phyloP scores from a whole-genome alignment of 805 yeast species.

The Lipomyces orientalis region DNA sequence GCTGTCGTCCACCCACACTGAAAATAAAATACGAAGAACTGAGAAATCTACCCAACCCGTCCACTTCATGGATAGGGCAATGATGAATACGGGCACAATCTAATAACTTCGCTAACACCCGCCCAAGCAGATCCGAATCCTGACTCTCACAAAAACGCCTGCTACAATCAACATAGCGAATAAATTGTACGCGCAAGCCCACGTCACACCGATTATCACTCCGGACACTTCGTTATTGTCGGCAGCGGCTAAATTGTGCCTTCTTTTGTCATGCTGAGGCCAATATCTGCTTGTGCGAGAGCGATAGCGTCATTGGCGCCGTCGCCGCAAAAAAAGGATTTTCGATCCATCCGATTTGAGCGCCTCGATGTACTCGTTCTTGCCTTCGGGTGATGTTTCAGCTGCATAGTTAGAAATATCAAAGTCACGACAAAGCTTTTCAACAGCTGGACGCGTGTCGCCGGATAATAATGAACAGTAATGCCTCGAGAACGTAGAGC shows the following conservation, averaged over 20 bases:
- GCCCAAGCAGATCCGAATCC: conserved; percentile 29
- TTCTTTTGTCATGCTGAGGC: conserved; percentile 50
- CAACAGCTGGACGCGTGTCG: conserved; percentile 20
- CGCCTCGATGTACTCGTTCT: conserved; percentile 21
- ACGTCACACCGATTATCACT: conserved; percentile 14
- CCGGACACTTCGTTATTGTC: conserved; percentile 23
- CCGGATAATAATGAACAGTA: conserved; percentile 27
- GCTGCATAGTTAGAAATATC: conserved; percentile 21
- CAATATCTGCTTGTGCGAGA: conserved; percentile 85
- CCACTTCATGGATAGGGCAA: conserved; percentile 20
- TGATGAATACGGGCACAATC: conserved; percentile 24
- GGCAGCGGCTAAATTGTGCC: conserved; percentile 23
- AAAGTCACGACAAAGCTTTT: conserved; percentile 13
- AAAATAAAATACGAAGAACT: too few species aligned
- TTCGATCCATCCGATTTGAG: conserved; percentile 6
- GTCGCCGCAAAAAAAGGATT: conserved; percentile 90
- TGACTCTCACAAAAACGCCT: conserved; percentile 29
- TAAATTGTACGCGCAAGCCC: conserved; percentile 26
- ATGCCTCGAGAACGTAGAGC: conserved; percentile 5
- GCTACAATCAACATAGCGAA: conserved; percentile 29
- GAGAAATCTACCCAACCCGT: too few species aligned
- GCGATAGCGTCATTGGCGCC: conserved; percentile 96
- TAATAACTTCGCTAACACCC: conserved; percentile 28
- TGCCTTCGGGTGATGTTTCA: conserved; percentile 27
- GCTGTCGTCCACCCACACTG: too few species aligned